Base-by-base conservation (phyloP, 257 asterid genomes). In the Lantana camara region DNA sequence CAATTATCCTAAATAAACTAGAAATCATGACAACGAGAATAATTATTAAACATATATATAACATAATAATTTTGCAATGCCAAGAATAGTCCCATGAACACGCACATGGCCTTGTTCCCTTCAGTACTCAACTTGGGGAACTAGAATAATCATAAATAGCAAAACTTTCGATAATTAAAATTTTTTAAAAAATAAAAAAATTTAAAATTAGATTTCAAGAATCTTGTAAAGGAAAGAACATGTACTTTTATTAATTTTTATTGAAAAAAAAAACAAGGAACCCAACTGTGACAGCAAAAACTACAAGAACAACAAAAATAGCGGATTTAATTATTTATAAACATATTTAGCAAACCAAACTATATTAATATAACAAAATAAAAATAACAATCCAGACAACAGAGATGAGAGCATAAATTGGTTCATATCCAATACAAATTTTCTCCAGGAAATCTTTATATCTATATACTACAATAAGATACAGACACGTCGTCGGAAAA, bases 41-140 rank as follows among this genome's bases (percentile, higher is more conserved):
- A 67, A 57, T 59, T 29, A 66, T 35, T 35, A 35, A 4, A 3
- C 7, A 61, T 34, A 56, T 23, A 45, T 10, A 23, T 9, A 40
- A 12, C 14, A 50, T 42, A 70, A 60, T 50, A 44, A 57, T 70
- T 62, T 59, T 30, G 48, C 17, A 63, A 54, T 66, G 48, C 68
- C 60, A 73, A 77, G 68, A 67, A 70, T 63, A 78, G 38, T 58
- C 63, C 82, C 85, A 77, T 73, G 63, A 75, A 77, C 80, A 69
- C 69, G 71, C 95, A 86, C 95, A 83, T 86, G 95, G 77, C 45
- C 48, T 66, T 86, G 91, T 82, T 77, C 91, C 95, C 91, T 60
- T 20, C 45, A 35, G 63, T 37, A 72, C 75, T 71, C 75, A 44
- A 74, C 63, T 60, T 54, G 62, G 60, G 73, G 71, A 70, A 70